These are phyloP conservation scores for Ogataea philodendri DNA, from an alignment of 805 yeast species.

Conservation along the genomic window DNA sequence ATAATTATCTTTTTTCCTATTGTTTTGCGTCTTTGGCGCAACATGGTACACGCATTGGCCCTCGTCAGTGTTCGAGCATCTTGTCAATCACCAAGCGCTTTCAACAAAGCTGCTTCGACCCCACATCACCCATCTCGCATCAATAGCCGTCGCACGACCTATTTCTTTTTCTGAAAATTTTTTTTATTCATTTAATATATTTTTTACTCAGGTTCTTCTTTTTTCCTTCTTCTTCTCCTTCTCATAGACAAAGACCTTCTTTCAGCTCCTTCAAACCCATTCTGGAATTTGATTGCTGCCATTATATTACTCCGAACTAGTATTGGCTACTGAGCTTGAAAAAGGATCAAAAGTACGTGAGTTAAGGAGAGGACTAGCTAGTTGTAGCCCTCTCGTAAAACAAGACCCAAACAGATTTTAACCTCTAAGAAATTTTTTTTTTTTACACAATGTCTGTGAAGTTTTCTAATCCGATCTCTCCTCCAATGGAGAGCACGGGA, in stretches of 20 bases:
- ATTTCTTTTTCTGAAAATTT: conserved; percentile 13
- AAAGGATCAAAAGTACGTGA: conserved; percentile 12
- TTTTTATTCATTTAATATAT: conserved; percentile 9
- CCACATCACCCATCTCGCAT: conserved; percentile 1
- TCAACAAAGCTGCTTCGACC: conserved; percentile 2
- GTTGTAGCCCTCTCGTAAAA: conserved; percentile 6
- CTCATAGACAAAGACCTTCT: conserved; percentile 39
- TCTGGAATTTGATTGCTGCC: conserved; percentile 18
- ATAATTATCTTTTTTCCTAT: too few species aligned
- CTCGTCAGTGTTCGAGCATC: conserved; percentile 9
- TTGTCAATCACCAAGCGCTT: conserved; percentile 1
- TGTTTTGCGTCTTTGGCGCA: conserved; percentile 13
- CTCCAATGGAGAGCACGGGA: conserved; percentile 81
- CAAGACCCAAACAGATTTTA: conserved; percentile 2
- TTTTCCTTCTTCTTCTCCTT: conserved; percentile 34
- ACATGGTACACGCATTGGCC: conserved; percentile 6
- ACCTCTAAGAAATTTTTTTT: conserved; percentile 4
- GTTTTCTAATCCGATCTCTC: conserved; percentile 82
- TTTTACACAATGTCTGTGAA: conserved; percentile 35
- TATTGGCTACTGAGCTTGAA: conserved; percentile 15
- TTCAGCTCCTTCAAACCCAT: conserved; percentile 21
- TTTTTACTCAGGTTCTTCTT: conserved; percentile 19
- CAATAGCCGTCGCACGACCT: conserved; percentile 9
- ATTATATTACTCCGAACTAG: neutral
- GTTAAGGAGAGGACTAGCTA: conserved; percentile 11